Conservation (phyloP, 2,329 filamentous ascomycete species). For the Cladosporium sp. region DNA sequence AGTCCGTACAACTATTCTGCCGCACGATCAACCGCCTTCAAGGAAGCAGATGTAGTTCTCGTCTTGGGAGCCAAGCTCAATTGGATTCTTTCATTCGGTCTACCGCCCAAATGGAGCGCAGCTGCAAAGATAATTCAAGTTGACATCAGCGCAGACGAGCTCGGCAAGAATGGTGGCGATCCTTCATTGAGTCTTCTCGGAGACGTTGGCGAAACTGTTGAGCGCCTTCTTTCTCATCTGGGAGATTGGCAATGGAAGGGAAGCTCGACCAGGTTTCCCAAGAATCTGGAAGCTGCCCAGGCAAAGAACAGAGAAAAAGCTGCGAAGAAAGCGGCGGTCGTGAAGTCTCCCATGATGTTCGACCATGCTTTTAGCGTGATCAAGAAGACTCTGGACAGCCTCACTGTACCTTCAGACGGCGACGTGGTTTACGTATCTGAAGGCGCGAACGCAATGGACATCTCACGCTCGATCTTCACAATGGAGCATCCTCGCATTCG, state of each 20-base stretch:
- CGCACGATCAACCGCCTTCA: slow-evolving; percentile 51
- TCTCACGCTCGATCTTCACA: slow-evolving; percentile 52
- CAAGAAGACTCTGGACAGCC: slow-evolving; percentile 44
- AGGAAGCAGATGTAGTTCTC: slow-evolving; percentile 52
- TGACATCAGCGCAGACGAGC: slow-evolving; percentile 51
- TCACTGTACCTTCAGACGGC: slow-evolving; percentile 44
- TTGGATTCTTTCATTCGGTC: slow-evolving; percentile 57
- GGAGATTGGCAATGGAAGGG: slow-evolving; percentile 43
- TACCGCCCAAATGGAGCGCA: slow-evolving; percentile 51
- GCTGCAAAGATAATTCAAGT: slow-evolving; percentile 52
- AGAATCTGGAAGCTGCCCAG: slow-evolving; percentile 33
- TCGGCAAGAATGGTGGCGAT: slow-evolving; percentile 49
- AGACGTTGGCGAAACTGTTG: slow-evolving; percentile 47
- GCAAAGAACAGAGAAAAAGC: slow-evolving; percentile 47
- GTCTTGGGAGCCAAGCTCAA: slow-evolving; percentile 54
- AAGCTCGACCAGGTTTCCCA: slow-evolving; percentile 31
- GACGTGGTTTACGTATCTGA: slow-evolving; percentile 54
- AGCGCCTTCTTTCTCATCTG: slow-evolving; percentile 43
- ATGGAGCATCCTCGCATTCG: slow-evolving; percentile 52
- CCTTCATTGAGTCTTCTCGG: slow-evolving; percentile 48
- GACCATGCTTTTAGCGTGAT: slow-evolving; percentile 51
- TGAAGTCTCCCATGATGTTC: slow-evolving; percentile 46
- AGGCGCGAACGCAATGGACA: slow-evolving; percentile 60
- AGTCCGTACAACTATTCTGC: slow-evolving; percentile 51
- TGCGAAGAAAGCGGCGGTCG: slow-evolving; percentile 37